Evolutionary conservation across 2,329 filamentous ascomycete species (phyloP).

Genomic region (Lachnellula suecica): DNA sequence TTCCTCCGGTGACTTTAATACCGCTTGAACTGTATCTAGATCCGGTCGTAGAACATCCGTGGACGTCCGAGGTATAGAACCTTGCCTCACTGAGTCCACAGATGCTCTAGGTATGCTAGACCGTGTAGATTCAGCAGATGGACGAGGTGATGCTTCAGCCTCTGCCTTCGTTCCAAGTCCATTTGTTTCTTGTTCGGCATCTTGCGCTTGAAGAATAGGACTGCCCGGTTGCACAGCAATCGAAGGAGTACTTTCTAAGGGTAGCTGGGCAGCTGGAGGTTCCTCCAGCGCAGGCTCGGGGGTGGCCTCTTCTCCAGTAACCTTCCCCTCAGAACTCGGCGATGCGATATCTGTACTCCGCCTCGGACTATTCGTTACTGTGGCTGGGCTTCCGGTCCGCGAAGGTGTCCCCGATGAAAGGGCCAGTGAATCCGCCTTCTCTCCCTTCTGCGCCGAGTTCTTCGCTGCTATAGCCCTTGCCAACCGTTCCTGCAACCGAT

Average conservation of each 20-base stretch:
- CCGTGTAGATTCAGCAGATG: constrained; percentile 28
- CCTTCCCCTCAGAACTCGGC: constrained; percentile 9
- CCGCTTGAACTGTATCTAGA: background rate
- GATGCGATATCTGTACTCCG: constrained; percentile 42
- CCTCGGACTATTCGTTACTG: constrained; percentile 41
- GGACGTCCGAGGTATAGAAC: constrained; percentile 27
- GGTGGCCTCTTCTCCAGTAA: constrained; percentile 6
- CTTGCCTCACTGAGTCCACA: constrained; percentile 21
- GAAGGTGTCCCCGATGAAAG: constrained; percentile 48
- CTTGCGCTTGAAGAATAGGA: background rate
- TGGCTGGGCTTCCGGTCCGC: constrained; percentile 52
- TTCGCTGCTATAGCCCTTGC: constrained; percentile 84
- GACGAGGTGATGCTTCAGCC: constrained; percentile 20
- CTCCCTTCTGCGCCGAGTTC: constrained; percentile 44
- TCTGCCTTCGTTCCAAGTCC: constrained; percentile 15
- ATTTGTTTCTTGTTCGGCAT: constrained; percentile 9
- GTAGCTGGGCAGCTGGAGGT: background rate
- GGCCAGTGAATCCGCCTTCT: constrained; percentile 46
- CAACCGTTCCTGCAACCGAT: constrained; percentile 84
- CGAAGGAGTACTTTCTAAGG: constrained; percentile 9
- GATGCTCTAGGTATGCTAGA: constrained; percentile 26
- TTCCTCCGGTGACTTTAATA: constrained; percentile 28
- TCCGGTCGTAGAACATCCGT: constrained; percentile 26
- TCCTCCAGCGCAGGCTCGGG: background rate
- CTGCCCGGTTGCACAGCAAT: constrained; percentile 15